These are phyloP conservation scores for Wilhelminamyces savonicus DNA, from an alignment of 805 yeast species.

Conservation along the genomic window DNA sequence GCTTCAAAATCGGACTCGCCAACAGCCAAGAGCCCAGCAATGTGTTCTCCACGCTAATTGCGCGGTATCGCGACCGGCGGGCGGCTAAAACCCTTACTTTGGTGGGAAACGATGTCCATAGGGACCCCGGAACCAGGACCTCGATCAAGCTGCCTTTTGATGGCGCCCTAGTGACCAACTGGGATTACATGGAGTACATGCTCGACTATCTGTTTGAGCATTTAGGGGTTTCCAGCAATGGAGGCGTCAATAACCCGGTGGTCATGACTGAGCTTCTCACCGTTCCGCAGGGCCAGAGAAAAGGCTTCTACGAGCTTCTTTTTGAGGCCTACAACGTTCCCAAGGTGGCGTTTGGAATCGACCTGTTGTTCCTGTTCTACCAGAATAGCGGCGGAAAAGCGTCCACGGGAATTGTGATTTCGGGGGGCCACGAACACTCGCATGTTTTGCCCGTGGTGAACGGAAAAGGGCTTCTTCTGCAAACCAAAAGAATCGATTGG, in stretches of 20 bases:
- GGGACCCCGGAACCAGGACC: constrained; percentile 64
- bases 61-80: constrained; percentile 77
- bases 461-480: constrained; percentile 60
- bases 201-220: constrained; percentile 81
- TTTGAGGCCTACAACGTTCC: constrained; percentile 82
- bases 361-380: constrained; percentile 71
- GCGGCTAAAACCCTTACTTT: constrained; percentile 54
- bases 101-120: constrained; percentile 74
- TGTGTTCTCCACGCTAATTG: constrained; percentile 59
- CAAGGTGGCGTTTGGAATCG: constrained; percentile 73
- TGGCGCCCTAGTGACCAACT: constrained; percentile 79
- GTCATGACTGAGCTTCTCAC: constrained; percentile 76
- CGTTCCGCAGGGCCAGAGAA: constrained; percentile 63
- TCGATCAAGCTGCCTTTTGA: constrained; percentile 79
- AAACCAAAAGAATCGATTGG: constrained; percentile 81
- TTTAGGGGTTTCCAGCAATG: constrained; percentile 52
- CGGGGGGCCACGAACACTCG: constrained; percentile 78
- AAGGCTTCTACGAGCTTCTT: constrained; percentile 69
- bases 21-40: constrained; percentile 44
- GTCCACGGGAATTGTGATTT: constrained; percentile 63
- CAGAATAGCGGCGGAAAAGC: constrained; percentile 42
- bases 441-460: constrained; percentile 73
- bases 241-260: constrained; percentile 68
- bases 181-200: constrained; percentile 84
- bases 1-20: constrained; percentile 55